Evolutionary conservation across 768 basidiomycete species (phyloP).

Genomic region (Hebeloma cylindrosporum): DNA sequence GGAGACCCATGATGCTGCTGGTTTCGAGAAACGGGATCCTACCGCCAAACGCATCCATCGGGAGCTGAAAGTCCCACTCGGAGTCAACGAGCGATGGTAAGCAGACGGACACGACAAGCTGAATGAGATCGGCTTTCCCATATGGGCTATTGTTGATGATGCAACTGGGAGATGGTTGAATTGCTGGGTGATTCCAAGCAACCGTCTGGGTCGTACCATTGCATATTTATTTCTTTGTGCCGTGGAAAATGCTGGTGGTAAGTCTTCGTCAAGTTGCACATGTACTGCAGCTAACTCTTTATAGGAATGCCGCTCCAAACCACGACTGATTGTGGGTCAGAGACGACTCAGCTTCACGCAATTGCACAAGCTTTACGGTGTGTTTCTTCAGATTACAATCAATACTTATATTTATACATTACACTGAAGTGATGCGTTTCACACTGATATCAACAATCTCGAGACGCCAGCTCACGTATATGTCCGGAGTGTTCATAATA

Average conservation of each 20-base stretch:
- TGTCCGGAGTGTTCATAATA: no score
- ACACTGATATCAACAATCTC: no score
- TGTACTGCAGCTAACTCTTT: neutral
- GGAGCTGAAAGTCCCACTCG: slow-evolving; percentile 25
- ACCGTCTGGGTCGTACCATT: slow-evolving; percentile 26
- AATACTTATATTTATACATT: no score
- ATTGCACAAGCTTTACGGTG: neutral
- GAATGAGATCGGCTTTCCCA: slow-evolving; percentile 37
- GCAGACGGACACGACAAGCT: slow-evolving; percentile 41
- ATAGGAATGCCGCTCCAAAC: neutral
- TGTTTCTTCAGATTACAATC: no score
- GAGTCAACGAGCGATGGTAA: slow-evolving; percentile 34
- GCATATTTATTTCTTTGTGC: slow-evolving; percentile 31
- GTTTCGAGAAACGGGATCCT: slow-evolving; percentile 29
- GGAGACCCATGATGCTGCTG: slow-evolving; percentile 26
- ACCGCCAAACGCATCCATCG: slow-evolving; percentile 27
- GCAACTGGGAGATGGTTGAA: slow-evolving; percentile 31
- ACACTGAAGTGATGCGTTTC: no score
- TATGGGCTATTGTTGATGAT: slow-evolving; percentile 35
- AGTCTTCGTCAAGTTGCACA: neutral
- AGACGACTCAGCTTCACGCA: neutral
- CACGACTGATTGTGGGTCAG: neutral
- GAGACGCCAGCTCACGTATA: no score
- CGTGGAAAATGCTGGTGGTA: slow-evolving; percentile 30
- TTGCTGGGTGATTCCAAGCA: slow-evolving; percentile 37